These are phyloP conservation scores for Coelastrella sp. DNA, from an alignment of 139 green algal genomes.

Conservation along the genomic window DNA sequence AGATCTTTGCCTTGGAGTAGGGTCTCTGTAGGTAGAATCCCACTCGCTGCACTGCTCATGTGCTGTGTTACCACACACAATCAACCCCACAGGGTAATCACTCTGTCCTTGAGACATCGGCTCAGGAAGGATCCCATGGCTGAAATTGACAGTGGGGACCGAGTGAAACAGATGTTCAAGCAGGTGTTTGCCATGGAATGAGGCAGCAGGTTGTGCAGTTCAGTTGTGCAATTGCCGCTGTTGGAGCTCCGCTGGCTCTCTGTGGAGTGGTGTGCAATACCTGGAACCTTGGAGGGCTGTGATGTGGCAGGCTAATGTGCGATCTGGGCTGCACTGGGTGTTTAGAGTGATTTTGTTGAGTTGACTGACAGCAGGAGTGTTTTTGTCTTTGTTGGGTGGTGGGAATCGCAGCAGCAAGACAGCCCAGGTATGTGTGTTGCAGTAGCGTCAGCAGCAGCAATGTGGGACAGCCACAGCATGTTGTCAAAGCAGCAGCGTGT, in stretches of 20 bases:
- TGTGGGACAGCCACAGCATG: too few species aligned
- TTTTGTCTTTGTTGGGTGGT: too few species aligned
- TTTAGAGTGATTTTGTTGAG: too few species aligned
- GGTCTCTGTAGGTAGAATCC: background rate
- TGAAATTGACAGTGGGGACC: slow-evolving; percentile 77
- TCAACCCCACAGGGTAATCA: slow-evolving; percentile 67
- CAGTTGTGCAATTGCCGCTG: background rate
- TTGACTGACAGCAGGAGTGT: too few species aligned
- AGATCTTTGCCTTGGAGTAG: slow-evolving; percentile 71
- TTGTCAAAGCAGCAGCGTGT: too few species aligned
- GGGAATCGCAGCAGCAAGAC: too few species aligned
- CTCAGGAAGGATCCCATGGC: slow-evolving; percentile 95
- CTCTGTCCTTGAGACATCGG: slow-evolving; percentile 90
- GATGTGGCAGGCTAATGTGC: too few species aligned
- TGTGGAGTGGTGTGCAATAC: too few species aligned
- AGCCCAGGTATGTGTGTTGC: too few species aligned
- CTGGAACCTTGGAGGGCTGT: too few species aligned
- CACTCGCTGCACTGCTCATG: background rate
- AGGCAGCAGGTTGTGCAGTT: background rate
- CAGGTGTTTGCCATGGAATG: slow-evolving; percentile 68
- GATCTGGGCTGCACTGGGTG: too few species aligned
- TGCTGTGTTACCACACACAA: background rate
- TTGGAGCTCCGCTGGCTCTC: background rate
- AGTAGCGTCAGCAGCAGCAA: too few species aligned
- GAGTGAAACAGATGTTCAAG: slow-evolving; percentile 70